Conservation (phyloP, 345 rosid species). For the Kandelia obovata region DNA sequence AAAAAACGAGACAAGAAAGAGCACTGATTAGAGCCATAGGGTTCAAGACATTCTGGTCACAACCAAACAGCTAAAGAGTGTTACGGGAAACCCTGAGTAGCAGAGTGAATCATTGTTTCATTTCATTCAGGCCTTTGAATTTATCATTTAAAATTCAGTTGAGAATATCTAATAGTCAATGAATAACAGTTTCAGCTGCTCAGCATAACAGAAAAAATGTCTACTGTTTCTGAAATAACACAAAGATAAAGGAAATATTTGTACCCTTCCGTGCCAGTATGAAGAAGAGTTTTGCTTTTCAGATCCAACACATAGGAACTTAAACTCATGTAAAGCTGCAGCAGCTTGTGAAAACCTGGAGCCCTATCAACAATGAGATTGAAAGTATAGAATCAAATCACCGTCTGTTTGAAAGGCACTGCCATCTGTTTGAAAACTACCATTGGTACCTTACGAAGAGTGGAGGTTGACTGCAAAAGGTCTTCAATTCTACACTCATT, state of each 20-base stretch:
- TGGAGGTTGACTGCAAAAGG: constrained; percentile 86
- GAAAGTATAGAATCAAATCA: constrained; percentile 8
- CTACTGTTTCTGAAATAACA: background rate
- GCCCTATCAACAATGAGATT: constrained; percentile 49
- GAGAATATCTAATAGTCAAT: no score
- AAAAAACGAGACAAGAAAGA: no score
- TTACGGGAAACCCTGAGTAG: no score
- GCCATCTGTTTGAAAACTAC: background rate
- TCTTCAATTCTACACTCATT: constrained; percentile 53
- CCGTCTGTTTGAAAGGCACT: background rate
- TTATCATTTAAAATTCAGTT: no score
- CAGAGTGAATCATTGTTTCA: no score
- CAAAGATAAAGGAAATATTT: constrained; percentile 11
- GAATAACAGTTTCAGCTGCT: background rate
- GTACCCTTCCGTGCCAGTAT: constrained; percentile 92
- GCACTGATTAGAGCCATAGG: no score
- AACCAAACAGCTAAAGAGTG: no score
- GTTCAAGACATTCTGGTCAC: no score
- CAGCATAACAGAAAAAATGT: background rate
- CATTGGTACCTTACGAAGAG: constrained; percentile 78
- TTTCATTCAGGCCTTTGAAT: no score
- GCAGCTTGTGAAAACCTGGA: constrained; percentile 83
- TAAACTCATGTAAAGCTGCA: constrained; percentile 82
- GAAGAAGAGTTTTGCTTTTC: constrained; percentile 42
- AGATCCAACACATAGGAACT: constrained; percentile 48